A percentile compares a stretch with the other conserved stretches of the same genome.
Conservation (phyloP, 441 rosid genomes). For the Euphorbia schlechtendalii region DNA sequence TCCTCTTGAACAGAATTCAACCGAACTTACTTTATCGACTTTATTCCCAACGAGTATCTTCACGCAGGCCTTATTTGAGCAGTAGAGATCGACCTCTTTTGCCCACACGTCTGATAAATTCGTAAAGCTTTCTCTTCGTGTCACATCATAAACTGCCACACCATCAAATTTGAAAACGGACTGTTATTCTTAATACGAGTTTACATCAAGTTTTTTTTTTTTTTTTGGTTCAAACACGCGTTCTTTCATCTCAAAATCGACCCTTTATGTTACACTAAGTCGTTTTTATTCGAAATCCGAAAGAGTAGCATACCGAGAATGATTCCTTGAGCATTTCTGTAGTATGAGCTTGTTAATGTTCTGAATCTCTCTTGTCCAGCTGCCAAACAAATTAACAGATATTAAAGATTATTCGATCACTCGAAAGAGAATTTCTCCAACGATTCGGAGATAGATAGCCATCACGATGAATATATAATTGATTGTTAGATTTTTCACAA, state of each 20-base stretch:
- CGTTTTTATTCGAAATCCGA: conserved; percentile 3
- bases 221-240: background rate
- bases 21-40: conserved; percentile 38
- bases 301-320: conserved; percentile 54
- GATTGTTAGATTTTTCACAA: conserved; percentile 4
- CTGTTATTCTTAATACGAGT: background rate
- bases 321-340: conserved; percentile 88
- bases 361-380: conserved; percentile 97
- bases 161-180: background rate
- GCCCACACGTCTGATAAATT: conserved; percentile 53
- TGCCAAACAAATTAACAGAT: conserved; percentile 29
- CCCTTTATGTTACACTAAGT: background rate
- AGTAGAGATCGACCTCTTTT: conserved; percentile 47
- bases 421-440: background rate
- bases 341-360: conserved; percentile 84
- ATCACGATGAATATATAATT: background rate
- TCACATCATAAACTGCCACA: conserved; percentile 39
- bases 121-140: conserved; percentile 44
- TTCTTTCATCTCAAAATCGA: background rate
- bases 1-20: background rate
- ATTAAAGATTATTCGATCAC: conserved; percentile 12
- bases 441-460: background rate
- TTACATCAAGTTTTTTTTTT: background rate
- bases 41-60: conserved; percentile 58
- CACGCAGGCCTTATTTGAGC: conserved; percentile 42